A percentile compares a stretch with the other conserved stretches of the same genome.
Evolutionary conservation across 2,329 filamentous ascomycete genomes (phyloP).

Genomic region (Furcasterigmium furcatum): DNA sequence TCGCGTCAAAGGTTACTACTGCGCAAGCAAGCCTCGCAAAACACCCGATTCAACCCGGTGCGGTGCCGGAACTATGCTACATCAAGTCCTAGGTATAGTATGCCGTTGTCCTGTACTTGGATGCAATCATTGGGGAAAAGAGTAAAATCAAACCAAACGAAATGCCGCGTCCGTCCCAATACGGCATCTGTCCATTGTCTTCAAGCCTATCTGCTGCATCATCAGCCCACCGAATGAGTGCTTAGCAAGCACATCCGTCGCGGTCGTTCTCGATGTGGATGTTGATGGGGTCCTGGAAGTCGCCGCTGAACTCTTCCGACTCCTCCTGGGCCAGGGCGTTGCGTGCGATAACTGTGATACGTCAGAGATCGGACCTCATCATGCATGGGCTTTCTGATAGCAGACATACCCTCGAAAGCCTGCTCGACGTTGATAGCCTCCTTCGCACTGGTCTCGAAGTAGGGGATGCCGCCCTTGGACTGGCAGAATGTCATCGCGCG

Average conservation of each 20-base stretch:
- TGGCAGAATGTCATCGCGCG: conserved; percentile 96
- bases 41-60: conserved; percentile 11
- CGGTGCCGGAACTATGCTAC: conserved; percentile 14
- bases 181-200: not conserved
- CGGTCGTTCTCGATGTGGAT: conserved; percentile 94
- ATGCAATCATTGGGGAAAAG: conserved; percentile 4
- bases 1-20: not conserved
- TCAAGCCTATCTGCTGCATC: not conserved
- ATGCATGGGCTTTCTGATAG: not conserved
- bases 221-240: not conserved
- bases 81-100: conserved; percentile 11
- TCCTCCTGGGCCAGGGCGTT: conserved; percentile 96
- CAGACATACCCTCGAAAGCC: conserved; percentile 59
- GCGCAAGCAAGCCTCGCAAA: conserved; percentile 4
- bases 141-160: not conserved
- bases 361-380: conserved; percentile 4
- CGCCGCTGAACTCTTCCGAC: conserved; percentile 94
- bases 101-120: conserved; percentile 8
- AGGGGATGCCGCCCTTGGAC: conserved; percentile 94
- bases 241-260: conserved; percentile 88
- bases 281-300: conserved; percentile 97
- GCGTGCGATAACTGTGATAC: conserved; percentile 78
- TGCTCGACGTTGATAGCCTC: conserved; percentile 97
- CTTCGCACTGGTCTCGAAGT: conserved; percentile 99
- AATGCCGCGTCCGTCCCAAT: not conserved